Evolutionary conservation across 352 stramenopile species (phyloP).

Genomic region (Phytophthora macrochlamydospora): DNA sequence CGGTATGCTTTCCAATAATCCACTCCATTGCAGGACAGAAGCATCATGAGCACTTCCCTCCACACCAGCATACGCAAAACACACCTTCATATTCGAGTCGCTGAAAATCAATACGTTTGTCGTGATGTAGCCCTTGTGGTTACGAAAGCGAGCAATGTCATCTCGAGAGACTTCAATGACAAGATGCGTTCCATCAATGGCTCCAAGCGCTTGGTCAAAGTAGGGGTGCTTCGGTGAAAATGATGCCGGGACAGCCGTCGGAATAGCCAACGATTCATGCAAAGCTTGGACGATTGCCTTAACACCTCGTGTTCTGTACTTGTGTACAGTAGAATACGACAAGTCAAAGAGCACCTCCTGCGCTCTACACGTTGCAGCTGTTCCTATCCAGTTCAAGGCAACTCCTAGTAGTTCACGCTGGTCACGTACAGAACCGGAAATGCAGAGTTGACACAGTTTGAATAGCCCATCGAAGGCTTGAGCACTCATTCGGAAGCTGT

Average conservation of each 20-base stretch:
- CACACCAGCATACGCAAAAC: constrained; percentile 5
- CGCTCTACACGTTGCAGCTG: constrained; percentile 1
- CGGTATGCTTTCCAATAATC: constrained; percentile 1
- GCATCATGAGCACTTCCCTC: constrained; percentile 13
- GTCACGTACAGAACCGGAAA: not conserved
- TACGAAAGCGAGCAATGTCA: constrained; percentile 4
- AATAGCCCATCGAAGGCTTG: constrained; percentile 8
- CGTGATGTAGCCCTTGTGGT: constrained; percentile 8
- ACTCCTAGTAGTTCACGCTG: constrained; percentile 3
- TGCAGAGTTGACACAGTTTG: not conserved
- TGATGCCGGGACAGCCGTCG: not conserved
- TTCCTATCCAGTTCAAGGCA: constrained; percentile 8
- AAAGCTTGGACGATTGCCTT: not conserved
- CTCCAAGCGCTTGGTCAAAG: constrained; percentile 12
- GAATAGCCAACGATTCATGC: not conserved
- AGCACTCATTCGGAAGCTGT: constrained; percentile 9
- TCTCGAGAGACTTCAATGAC: not conserved
- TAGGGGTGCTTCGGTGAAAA: not conserved
- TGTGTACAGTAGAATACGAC: constrained; percentile 10
- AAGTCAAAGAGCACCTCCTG: constrained; percentile 11
- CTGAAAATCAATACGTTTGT: constrained; percentile 12
- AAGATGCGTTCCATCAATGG: constrained; percentile 16
- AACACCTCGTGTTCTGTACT: not conserved
- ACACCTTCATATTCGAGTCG: constrained; percentile 8
- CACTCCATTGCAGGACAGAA: constrained; percentile 4